Percentiles rank a stretch among this genome's conserved stretches.
phyloP scores from a whole-genome alignment of 257 asterid species.

The Gynochthodes officinalis region DNA sequence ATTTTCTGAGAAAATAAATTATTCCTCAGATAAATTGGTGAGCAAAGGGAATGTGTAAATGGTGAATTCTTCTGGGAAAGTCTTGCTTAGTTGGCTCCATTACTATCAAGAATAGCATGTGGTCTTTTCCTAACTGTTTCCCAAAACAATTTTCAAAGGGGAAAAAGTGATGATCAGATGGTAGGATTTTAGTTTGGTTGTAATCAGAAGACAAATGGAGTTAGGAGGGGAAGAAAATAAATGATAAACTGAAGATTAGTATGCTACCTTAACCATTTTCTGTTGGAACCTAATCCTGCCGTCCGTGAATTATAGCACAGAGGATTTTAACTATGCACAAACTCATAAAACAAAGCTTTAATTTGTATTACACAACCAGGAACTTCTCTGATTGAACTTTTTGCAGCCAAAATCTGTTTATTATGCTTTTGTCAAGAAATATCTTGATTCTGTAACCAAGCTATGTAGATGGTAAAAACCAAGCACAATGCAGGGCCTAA shows the following conservation, averaged over 20 bases:
- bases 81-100: not conserved
- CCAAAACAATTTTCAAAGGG: not conserved
- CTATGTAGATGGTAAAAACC: conserved; percentile 2
- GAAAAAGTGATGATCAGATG: not conserved
- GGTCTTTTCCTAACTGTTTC: not conserved
- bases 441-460: not conserved
- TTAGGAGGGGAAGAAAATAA: not conserved
- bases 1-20: not conserved
- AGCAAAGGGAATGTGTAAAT: not conserved
- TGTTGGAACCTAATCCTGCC: not conserved
- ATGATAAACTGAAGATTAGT: not conserved
- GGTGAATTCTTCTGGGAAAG: not conserved
- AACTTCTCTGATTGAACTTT: no score
- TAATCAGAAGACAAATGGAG: not conserved
- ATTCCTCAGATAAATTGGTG: not conserved
- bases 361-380: no score
- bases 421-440: not conserved
- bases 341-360: not conserved
- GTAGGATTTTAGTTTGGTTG: conserved; percentile 1
- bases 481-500: conserved; percentile 55
- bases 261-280: not conserved
- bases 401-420: not conserved
- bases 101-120: not conserved
- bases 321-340: not conserved
- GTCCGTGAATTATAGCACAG: not conserved